A percentile compares a stretch with the other conserved stretches of the same genome.
Conservation (phyloP, 768 basidiomycete genomes). For the Hirschioporus abietinus region DNA sequence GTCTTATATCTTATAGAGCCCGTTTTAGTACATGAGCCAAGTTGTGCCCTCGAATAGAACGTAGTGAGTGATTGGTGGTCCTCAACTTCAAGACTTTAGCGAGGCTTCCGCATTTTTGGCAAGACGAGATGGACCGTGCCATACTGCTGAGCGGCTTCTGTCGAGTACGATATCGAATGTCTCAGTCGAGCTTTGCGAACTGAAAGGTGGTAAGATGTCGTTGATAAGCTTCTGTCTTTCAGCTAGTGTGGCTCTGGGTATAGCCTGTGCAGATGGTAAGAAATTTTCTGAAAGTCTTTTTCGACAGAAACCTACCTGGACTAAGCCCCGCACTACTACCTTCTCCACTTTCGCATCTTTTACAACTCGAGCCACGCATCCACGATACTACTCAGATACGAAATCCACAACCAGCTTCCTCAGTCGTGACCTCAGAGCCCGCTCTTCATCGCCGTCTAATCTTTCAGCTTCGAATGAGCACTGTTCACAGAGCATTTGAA, state of each 20-base stretch:
- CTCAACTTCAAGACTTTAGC: neutral
- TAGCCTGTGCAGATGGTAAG: constrained; percentile 34
- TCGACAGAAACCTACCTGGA: constrained; percentile 37
- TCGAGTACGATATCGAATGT: neutral
- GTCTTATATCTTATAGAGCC: neutral
- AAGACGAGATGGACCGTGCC: neutral
- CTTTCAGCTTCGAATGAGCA: constrained; percentile 11
- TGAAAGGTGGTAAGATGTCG: constrained; percentile 47
- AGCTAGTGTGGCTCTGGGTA: constrained; percentile 35
- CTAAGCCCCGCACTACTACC: constrained; percentile 40
- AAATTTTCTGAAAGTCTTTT: neutral
- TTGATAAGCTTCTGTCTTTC: constrained; percentile 48
- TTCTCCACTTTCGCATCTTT: constrained; percentile 43
- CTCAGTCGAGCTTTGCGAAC: constrained; percentile 12
- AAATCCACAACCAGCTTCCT: constrained; percentile 57
- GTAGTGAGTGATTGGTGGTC: neutral
- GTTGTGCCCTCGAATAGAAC: neutral
- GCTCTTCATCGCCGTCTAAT: constrained; percentile 48
- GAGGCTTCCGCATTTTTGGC: neutral
- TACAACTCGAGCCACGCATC: neutral
- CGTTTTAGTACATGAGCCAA: neutral
- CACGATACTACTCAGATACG: constrained; percentile 39
- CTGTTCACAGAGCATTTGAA: constrained; percentile 69
- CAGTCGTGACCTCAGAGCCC: constrained; percentile 48
- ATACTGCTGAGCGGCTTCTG: constrained; percentile 22